Conservation (phyloP, 2,329 filamentous ascomycete genomes). For the Domatiomyces globalis region DNA sequence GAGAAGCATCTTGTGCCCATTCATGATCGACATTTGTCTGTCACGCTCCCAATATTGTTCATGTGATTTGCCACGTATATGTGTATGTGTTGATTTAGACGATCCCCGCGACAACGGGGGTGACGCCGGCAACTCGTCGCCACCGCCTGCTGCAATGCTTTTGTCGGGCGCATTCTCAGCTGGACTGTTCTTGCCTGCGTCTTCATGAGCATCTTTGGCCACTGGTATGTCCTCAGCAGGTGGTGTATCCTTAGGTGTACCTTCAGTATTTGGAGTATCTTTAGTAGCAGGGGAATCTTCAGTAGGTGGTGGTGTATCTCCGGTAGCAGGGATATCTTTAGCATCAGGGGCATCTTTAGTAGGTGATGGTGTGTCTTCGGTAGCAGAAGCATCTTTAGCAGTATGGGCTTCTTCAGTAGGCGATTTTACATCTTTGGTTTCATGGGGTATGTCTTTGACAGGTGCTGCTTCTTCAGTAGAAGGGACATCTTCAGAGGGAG, state of each 20-base stretch:
- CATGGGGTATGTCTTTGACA: slow-evolving; percentile 2
- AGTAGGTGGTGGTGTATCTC: slow-evolving; percentile 5
- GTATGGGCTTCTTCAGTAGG: slow-evolving; percentile 9
- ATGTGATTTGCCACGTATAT: slow-evolving; percentile 8
- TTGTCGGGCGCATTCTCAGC: slow-evolving; percentile 4
- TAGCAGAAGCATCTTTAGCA: slow-evolving; percentile 7
- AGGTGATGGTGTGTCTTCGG: slow-evolving; percentile 3
- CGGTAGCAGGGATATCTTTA: slow-evolving; percentile 11
- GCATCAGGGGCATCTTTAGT: slow-evolving; percentile 10
- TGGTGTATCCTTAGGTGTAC: slow-evolving; percentile 8
- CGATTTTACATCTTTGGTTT: slow-evolving; percentile 7
- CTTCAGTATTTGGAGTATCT: slow-evolving; percentile 9
- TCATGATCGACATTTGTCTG: slow-evolving; percentile 4
- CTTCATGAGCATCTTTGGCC: slow-evolving; percentile 5
- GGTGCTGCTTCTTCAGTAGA: slow-evolving; percentile 1
- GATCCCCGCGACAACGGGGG: slow-evolving; percentile 3
- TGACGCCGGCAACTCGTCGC: slow-evolving; percentile 15
- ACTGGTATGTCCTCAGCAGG: slow-evolving; percentile 7
- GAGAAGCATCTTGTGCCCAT: slow-evolving; percentile 21
- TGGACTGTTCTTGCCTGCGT: slow-evolving; percentile 4
- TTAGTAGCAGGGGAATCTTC: slow-evolving; percentile 7
- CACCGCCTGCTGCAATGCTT: slow-evolving; percentile 5
- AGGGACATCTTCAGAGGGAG: slow-evolving; percentile 6
- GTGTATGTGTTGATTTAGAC: slow-evolving; percentile 1
- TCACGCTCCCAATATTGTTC: slow-evolving; percentile 9